A percentile compares a stretch with the other conserved stretches of the same genome.
phyloP scores from a whole-genome alignment of 2,329 filamentous ascomycete genomes.

The Exophiala viscosa region DNA sequence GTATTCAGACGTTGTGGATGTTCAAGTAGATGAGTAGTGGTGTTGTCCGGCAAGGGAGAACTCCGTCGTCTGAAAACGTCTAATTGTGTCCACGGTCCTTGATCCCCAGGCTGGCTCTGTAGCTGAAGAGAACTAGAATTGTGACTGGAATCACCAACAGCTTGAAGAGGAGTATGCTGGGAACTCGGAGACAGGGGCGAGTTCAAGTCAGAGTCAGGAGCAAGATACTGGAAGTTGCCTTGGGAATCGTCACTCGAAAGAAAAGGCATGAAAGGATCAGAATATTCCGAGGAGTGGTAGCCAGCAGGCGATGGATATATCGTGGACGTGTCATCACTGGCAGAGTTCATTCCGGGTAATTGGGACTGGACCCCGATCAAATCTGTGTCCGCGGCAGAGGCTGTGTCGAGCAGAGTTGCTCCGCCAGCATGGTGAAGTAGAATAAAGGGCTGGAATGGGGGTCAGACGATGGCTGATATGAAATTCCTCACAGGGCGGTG shows the following conservation, averaged over 20 bases:
- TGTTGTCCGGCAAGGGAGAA: neutral
- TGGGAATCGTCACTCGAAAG: constrained; percentile 2
- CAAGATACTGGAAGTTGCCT: constrained; percentile 8
- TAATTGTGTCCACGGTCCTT: constrained; percentile 17
- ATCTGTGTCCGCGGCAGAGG: constrained; percentile 16
- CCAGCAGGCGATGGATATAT: constrained; percentile 5
- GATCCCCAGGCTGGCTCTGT: neutral
- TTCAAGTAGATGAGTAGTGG: neutral
- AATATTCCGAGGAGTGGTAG: constrained; percentile 2
- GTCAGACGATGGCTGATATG: constrained; percentile 4
- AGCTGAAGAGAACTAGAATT: neutral
- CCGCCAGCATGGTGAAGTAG: constrained; percentile 16
- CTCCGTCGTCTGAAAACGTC: constrained; percentile 7
- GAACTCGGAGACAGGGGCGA: constrained; percentile 2
- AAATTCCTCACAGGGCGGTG: constrained; percentile 14
- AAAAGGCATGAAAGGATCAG: constrained; percentile 10
- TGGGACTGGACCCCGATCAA: constrained; percentile 17
- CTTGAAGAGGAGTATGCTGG: neutral
- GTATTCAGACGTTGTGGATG: constrained; percentile 1
- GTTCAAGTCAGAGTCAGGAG: constrained; percentile 4
- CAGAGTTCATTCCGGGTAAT: constrained; percentile 12
- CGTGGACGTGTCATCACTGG: constrained; percentile 9
- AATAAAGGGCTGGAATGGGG: constrained; percentile 11
- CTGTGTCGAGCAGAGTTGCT: constrained; percentile 12
- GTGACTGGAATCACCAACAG: constrained; percentile 12